Conservation (phyloP, 192 early-diverging fungal species). For the Coemansia sp. region DNA sequence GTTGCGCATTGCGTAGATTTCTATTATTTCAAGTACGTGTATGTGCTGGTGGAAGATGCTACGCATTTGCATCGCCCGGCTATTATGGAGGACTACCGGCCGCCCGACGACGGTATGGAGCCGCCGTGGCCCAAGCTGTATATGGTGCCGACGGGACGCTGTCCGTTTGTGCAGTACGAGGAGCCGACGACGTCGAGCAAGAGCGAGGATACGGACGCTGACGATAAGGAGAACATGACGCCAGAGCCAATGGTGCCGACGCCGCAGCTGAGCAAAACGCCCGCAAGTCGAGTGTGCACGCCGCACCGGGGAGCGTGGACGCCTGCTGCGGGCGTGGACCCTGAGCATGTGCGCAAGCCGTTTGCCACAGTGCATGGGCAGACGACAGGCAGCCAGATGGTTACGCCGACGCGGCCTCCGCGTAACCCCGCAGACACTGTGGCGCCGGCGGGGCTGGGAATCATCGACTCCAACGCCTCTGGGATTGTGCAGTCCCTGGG, state of each 20-base stretch:
- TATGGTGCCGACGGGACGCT: conserved; percentile 55
- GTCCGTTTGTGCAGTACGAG: conserved; percentile 58
- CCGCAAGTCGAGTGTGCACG: conserved; percentile 32
- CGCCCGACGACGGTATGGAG: conserved; percentile 42
- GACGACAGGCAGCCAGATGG: background rate
- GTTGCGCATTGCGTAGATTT: conserved; percentile 48
- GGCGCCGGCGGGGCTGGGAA: background rate
- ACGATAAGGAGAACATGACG: conserved; percentile 52
- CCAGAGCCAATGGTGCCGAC: conserved; percentile 48
- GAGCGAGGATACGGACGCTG: conserved; percentile 44
- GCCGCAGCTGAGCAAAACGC: conserved; percentile 45
- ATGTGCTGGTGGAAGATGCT: conserved; percentile 51
- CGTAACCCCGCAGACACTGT: conserved; percentile 6
- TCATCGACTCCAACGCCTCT: conserved; percentile 54
- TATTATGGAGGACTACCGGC: conserved; percentile 50
- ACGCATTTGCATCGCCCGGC: conserved; percentile 51
- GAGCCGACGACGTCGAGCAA: conserved; percentile 56
- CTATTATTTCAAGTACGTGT: conserved; percentile 54
- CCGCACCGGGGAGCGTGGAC: conserved; percentile 29
- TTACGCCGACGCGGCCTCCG: conserved; percentile 42
- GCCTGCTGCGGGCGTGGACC: background rate
- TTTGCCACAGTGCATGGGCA: background rate
- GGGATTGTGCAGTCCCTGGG: conserved; percentile 36
- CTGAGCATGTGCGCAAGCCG: background rate
- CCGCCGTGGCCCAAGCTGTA: conserved; percentile 58